A percentile compares a stretch with the other conserved stretches of the same genome.
phyloP scores from a whole-genome alignment of 768 basidiomycete genomes.

The Collybiopsis confluens region DNA sequence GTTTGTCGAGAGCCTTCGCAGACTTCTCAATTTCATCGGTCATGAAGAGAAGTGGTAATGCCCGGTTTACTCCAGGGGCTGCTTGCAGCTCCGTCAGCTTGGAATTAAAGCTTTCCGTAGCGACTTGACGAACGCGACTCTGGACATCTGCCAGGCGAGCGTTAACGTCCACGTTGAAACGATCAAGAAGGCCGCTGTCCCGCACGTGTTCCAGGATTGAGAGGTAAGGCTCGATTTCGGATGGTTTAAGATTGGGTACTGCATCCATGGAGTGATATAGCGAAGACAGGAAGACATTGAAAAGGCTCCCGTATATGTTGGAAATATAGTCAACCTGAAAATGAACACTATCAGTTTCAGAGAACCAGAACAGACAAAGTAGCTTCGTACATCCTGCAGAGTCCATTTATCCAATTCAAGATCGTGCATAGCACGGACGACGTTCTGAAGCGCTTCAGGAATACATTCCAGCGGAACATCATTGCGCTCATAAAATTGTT shows the following conservation, averaged over 20 bases:
- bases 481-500: conserved; percentile 80
- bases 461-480: conserved; percentile 95
- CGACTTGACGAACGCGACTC: conserved; percentile 56
- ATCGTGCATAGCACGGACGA: conserved; percentile 68
- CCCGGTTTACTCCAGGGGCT: conserved; percentile 74
- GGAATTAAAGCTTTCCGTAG: conserved; percentile 56
- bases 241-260: conserved; percentile 67
- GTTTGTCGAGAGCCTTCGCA: conserved; percentile 79
- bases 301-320: conserved; percentile 65
- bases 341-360: conserved; percentile 7
- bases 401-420: conserved; percentile 76
- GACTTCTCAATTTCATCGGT: conserved; percentile 87
- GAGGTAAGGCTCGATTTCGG: conserved; percentile 64
- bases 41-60: conserved; percentile 76
- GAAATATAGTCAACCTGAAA: conserved; percentile 64
- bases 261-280: conserved; percentile 82
- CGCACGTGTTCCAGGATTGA: conserved; percentile 67
- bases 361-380: conserved; percentile 8
- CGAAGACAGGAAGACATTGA: conserved; percentile 81
- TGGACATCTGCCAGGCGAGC: conserved; percentile 67
- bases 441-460: conserved; percentile 77
- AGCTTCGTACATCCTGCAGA: conserved; percentile 65
- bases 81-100: conserved; percentile 62
- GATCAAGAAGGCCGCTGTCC: conserved; percentile 65
- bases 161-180: conserved; percentile 68